Percentiles rank a stretch among this genome's conserved stretches.
Evolutionary conservation across 2,329 filamentous ascomycete species (phyloP).

Genomic region (Geoglossum cookeanum): DNA sequence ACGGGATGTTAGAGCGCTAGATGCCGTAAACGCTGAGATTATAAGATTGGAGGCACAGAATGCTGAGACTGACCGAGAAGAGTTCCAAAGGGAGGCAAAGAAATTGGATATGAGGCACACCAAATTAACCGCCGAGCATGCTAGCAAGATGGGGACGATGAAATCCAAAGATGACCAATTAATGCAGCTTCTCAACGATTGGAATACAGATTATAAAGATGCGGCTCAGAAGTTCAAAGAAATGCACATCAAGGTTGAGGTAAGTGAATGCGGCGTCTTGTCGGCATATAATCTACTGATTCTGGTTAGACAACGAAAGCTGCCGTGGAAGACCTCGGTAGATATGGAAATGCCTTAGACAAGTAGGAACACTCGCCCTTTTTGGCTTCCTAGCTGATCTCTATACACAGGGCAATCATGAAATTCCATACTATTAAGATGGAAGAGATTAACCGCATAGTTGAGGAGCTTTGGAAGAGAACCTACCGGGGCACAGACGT

Average conservation of each 20-base stretch:
- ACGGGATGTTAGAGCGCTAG: slow-evolving; percentile 48
- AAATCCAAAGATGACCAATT: slow-evolving; percentile 73
- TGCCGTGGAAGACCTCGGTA: slow-evolving; percentile 72
- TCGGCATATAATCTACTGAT: slow-evolving; percentile 5
- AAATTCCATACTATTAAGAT: slow-evolving; percentile 92
- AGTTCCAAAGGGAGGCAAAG: slow-evolving; percentile 50
- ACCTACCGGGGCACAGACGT: slow-evolving; percentile 97
- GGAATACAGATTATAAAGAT: slow-evolving; percentile 70
- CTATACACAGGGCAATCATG: slow-evolving; percentile 53
- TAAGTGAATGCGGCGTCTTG: slow-evolving; percentile 4
- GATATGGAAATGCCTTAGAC: slow-evolving; percentile 70
- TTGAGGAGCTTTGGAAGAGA: slow-evolving; percentile 88
- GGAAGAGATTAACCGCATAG: slow-evolving; percentile 92
- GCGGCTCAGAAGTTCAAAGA: slow-evolving; percentile 67
- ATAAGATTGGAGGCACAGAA: slow-evolving; percentile 55
- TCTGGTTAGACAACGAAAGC: slow-evolving; percentile 57
- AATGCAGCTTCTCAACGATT: slow-evolving; percentile 52
- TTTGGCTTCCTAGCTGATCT: not conserved
- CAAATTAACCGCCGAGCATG: slow-evolving; percentile 50
- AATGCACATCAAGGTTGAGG: slow-evolving; percentile 66
- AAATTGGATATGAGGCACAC: slow-evolving; percentile 49
- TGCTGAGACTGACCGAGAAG: slow-evolving; percentile 63
- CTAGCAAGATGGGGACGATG: slow-evolving; percentile 57
- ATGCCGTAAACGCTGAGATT: slow-evolving; percentile 50
- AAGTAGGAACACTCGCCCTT: slow-evolving; percentile 27